phyloP scores from a whole-genome alignment of 768 basidiomycete genomes.

The Tricholomella constricta region DNA sequence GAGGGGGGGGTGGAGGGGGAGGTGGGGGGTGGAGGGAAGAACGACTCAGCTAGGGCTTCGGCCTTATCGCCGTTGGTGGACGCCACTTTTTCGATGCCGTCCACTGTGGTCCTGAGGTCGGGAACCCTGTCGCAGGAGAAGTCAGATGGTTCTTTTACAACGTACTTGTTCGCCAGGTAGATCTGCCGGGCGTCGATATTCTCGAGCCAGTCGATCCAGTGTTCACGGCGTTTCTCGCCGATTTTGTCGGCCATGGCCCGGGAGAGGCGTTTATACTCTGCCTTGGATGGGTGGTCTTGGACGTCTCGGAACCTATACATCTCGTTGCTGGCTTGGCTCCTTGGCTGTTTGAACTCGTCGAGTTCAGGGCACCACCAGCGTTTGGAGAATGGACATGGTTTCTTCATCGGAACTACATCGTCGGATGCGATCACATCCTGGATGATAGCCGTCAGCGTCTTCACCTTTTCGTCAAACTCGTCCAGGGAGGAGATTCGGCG shows the following conservation, averaged over 20 bases:
- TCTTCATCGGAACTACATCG: not conserved
- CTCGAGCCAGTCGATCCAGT: constrained; percentile 8
- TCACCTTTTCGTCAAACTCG: constrained; percentile 1
- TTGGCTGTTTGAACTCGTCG: not conserved
- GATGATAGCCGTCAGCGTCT: constrained; percentile 4
- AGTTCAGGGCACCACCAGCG: constrained; percentile 25
- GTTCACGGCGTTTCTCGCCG: not conserved
- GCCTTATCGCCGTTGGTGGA: constrained; percentile 5
- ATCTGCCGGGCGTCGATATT: not conserved
- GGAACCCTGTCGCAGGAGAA: not conserved
- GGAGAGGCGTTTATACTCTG: not conserved
- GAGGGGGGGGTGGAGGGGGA: constrained; percentile 1
- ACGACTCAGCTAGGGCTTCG: constrained; percentile 2
- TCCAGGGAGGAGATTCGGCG: not conserved
- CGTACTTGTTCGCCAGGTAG: no score
- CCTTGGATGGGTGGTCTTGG: not conserved
- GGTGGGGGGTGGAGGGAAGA: constrained; percentile 19
- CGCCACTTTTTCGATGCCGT: not conserved
- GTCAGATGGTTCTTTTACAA: not conserved
- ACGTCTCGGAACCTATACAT: not conserved
- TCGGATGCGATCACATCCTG: constrained; percentile 2
- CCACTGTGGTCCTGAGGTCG: not conserved
- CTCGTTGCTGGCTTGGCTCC: not conserved
- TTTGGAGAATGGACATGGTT: constrained; percentile 18
- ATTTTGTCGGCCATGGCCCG: not conserved